Evolutionary conservation across 2,329 filamentous ascomycete species (phyloP), one percentile per base, ranked within the genome.

Genomic region (Paecilomyces fulvus): DNA sequence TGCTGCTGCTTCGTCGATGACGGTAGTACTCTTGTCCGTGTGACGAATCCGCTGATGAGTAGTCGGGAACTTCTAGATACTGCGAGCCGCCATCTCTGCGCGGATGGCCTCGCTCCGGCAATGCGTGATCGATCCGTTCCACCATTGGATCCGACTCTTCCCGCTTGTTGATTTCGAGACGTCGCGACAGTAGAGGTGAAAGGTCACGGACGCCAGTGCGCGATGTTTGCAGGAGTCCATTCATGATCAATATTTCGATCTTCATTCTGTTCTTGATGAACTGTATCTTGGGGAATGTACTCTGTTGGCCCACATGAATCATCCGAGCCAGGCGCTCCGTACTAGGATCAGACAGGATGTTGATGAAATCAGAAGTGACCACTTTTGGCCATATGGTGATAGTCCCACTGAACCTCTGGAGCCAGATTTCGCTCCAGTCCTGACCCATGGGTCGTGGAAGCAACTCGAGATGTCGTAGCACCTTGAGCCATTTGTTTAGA

Each of bases 391-490:
- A 97, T 67, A 99, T 92, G 11, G 94, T 99, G 60, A 97, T 88
- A 9, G 90, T 97, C 28, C 94, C 94, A 60, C 87, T 88, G 72
- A 99, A 99, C 57, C 91, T 85, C 71, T 99, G 94, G 51, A 99
- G 81, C 89, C 92, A 99, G 21, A 99, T 85, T 73, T 96, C 89
- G 57, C 87, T 92, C 94, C 94, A 99, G 70, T 99, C 94, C 72
- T 97, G 92, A 2, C 92, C 92, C 21, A 97, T 73, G 0, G 90
- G 91, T 0, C 94, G 85, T 0, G 94, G 94, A 0, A 99, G 82
- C 3, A 99, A 80, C 72, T 99, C 94, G 0, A 97, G 82, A 68
- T 96, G 91, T 1, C 92, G 87, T 48, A 97, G 82, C 20, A 99
- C 92, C 69, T 94, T 94, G 43, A 99, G 84, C 91, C 94, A 99